Percentiles rank a stretch among this genome's conserved stretches.
Evolutionary conservation across 1,139 yeast species (phyloP).

Genomic region (Suhomyces maxii): DNA sequence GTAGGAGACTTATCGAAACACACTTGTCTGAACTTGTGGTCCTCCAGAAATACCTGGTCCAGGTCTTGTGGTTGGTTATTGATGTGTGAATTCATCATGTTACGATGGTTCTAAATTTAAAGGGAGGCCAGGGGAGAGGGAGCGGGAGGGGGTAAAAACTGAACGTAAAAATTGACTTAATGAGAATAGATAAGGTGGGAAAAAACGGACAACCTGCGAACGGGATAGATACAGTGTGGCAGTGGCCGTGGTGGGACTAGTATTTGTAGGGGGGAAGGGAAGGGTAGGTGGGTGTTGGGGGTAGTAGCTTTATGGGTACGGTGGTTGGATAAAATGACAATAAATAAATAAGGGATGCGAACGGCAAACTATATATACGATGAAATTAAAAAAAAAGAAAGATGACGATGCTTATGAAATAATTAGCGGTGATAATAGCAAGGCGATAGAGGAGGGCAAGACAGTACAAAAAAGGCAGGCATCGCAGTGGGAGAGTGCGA

Average conservation of each 20-base stretch:
- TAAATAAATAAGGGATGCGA: not conserved
- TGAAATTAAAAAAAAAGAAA: conserved; percentile 10
- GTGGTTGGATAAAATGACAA: not conserved
- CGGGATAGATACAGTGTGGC: not conserved
- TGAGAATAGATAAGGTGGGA: conserved; percentile 5
- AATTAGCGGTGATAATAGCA: conserved; percentile 11
- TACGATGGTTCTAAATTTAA: conserved; percentile 9
- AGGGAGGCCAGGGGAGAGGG: conserved; percentile 2
- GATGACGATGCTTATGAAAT: conserved; percentile 13
- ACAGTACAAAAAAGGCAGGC: not conserved
- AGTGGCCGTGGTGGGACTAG: too few species aligned
- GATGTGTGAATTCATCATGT: conserved; percentile 30
- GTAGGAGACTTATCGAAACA: conserved; percentile 28
- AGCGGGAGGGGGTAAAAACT: not conserved
- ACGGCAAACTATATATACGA: conserved; percentile 11
- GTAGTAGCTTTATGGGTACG: not conserved
- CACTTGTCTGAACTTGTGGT: conserved; percentile 36
- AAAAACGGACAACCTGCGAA: not conserved
- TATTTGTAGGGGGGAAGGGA: too few species aligned
- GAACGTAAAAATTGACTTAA: conserved; percentile 6
- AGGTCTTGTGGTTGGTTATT: conserved; percentile 31
- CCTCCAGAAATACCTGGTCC: conserved; percentile 34
- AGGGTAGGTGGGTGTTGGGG: not conserved
- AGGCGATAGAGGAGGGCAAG: conserved; percentile 8
- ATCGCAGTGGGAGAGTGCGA: conserved; percentile 3